Base-by-base conservation (phyloP, 495 filamentous ascomycete species). In the Neurospora sp. region DNA sequence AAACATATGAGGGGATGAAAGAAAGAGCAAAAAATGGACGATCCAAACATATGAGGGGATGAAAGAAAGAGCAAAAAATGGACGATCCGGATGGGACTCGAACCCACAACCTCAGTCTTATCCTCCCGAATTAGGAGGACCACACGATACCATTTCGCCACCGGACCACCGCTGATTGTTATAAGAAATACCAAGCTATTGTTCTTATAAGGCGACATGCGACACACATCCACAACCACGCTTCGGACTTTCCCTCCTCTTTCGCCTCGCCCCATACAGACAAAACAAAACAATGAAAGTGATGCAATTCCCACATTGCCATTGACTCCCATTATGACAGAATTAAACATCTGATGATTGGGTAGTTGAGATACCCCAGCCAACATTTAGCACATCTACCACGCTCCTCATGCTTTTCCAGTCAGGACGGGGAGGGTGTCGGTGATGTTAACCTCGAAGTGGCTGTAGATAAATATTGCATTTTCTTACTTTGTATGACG, bases 61-160 rank as follows among this genome's bases (percentile, higher is more conserved):
- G 71, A 68, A 39, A 44, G 72, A 7, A 31, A 69, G 68, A 70
- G 74, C 75, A 74, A 76, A 72, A 72, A 74, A 44, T 74, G 37
- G 39, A 39, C 81, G 82, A 83, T 77, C 77, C 77, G 75, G 82
- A 83, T 82, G 82, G 82, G 82, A 83, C 82, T 84, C 82, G 82
- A 83, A 84, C 82, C 82, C 82, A 82, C 82, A 84, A 83, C 82
- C 82, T 82, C 79, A 83, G 78, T 80, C 79, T 84, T 72, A 73
- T 73, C 76, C 69, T 74, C 71, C 22, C 39, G 47, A 68, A 75
- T 71, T 83, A 84, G 82, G 82, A 84, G 82, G 78, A 79, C 79
- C 79, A 79, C 80, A 79, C 80, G 81, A 81, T 84, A 83, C 82
- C 82, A 82, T 83, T 82, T 80, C 81, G 81, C 82, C 81, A 84